Evolutionary conservation across 106 monocot species (phyloP), one percentile per base, ranked within the genome.

Genomic region (Phalaenopsis equestris): DNA sequence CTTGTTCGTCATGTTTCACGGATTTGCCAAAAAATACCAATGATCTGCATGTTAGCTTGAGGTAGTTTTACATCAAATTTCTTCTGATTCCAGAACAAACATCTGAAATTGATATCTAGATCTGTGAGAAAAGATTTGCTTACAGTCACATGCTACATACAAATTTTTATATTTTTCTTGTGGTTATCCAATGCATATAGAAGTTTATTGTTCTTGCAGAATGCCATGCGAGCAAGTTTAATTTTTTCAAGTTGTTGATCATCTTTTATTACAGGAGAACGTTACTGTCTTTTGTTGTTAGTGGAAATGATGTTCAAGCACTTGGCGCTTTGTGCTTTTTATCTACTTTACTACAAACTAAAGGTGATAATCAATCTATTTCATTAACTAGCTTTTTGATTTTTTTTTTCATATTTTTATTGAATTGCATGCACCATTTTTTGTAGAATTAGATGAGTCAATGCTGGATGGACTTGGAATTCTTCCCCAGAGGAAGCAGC

Each of bases 381-480:
- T 83, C 19, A 8, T 64, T 41, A 64, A 80, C 12, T 18, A 30
- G 37, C 77, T 24, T 49, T 10, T 42, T 56, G 15, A 4, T 19
- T 8, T 76, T 30, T 43, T 48, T 41, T 36, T 6, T 56, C 45
- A 7, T 58, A 37, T 49, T 30, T 10, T 72, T 52, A 47, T 48
- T 79, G 78, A 82, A 46, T 77, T 58, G 19, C 46, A 55, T 16
- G 23, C 5, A 12, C 14, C 19, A 58, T 4, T 61, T 74, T 21
- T 38, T 85, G 41, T 81, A 99, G 99, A 99, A 85, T 82, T 99
- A 78, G 99, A 99, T 80, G 99, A 99, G 55, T 93, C 99, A 48
- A 87, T 99, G 99, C 85, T 99, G 42, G 99, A 99, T 85, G 99
- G 90, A 39, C 88, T 99, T 87, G 99, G 99, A 57, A 99, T 99